Evolutionary conservation across 164 flowering plant genomes (phyloP).

Genomic region (Paratinospora sagittata): DNA sequence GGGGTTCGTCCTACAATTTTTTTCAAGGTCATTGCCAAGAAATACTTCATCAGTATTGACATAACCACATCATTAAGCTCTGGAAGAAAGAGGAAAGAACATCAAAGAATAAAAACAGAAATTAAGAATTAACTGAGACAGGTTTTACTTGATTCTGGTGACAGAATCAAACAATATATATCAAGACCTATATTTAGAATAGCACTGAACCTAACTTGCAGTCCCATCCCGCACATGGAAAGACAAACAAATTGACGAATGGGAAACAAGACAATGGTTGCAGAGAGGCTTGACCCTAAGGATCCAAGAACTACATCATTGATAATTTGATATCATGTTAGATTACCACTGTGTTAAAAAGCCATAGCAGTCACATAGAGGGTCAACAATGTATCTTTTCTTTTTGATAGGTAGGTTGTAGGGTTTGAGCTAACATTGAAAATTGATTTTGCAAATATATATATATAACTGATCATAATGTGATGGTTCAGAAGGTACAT

Average conservation of each 20-base stretch:
- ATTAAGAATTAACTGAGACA: not conserved
- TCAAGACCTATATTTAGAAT: not conserved
- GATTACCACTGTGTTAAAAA: too few species aligned
- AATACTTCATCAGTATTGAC: conserved; percentile 1
- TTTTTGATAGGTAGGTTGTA: too few species aligned
- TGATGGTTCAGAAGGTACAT: conserved; percentile 2
- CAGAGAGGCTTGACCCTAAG: not conserved
- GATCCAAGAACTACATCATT: not conserved
- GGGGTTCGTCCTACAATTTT: conserved; percentile 66
- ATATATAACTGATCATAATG: not conserved
- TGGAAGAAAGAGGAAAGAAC: not conserved
- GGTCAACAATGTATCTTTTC: too few species aligned
- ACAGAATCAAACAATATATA: not conserved
- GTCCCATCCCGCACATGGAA: not conserved
- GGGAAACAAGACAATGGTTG: not conserved
- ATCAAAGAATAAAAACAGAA: not conserved
- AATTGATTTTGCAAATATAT: not conserved
- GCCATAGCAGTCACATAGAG: too few species aligned
- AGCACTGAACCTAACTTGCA: not conserved
- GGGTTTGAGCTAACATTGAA: not conserved
- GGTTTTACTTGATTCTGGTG: not conserved
- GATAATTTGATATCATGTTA: not conserved
- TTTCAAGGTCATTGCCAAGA: conserved; percentile 19
- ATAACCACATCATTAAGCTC: not conserved
- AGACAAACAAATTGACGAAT: not conserved